Evolutionary conservation across 805 yeast genomes (phyloP), one percentile per base, ranked within the genome.

Genomic region (Yamadazyma phyllophila): DNA sequence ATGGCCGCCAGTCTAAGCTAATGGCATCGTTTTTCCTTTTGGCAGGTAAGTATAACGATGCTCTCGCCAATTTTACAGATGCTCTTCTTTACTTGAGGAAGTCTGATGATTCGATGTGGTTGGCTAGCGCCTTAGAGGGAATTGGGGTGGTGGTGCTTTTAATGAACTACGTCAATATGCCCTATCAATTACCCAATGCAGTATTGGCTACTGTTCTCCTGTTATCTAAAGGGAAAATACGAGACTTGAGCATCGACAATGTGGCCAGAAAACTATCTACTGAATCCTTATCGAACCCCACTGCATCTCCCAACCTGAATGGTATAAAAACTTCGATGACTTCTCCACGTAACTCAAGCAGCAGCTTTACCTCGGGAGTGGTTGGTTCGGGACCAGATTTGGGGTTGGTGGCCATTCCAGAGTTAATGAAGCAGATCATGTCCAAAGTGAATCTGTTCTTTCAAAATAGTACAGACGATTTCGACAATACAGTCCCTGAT

Each of bases 91-190:
- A 76, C 17, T 65, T 89, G 44, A 81, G 80, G 48, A 71, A 78
- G 10, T 71, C 83, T 2, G 81, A 81, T 41, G 99, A 94, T 60
- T 77, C 78, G 55, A 67, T 94, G 7, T 94, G 98, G 98, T 72
- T 88, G 11, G 98, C 85, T 0, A 83, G 92, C 26, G 81, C 96
- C 0, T 60, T 92, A n/a, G 97, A 90, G 54, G 88, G 91, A 0
- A 67, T 90, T 9, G 85, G 85, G 0, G 80, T 88, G 1, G 78
- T 87, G 48, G 61, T 85, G 34, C 61, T 85, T 4, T 62, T 90
- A 44, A 67, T 88, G 40, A 73, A 83, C 10, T 81, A 72, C 54
- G 61, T 84, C 12, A 81, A 76, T 24, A 66, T 73, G 2, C 76
- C 82, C 0, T 76, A 74, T 47, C 80, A 73, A 42, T 56, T 78